Evolutionary conservation across 73 alveolate genomes (phyloP).

Genomic region (Halteria grandinella): DNA sequence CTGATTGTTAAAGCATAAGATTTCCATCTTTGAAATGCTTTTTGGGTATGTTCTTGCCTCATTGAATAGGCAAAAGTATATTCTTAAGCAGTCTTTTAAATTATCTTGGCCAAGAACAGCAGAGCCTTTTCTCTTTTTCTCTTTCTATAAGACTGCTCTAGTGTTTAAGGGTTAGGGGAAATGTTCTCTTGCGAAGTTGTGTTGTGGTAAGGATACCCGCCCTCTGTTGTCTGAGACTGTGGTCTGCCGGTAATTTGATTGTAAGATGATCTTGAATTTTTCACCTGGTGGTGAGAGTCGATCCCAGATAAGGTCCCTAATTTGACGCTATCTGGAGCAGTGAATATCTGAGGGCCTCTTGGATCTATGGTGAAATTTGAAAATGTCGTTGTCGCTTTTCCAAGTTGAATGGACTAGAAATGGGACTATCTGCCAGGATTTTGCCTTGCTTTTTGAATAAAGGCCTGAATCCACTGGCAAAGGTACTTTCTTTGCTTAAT

Average conservation of each 20-base stretch:
- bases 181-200: neutral
- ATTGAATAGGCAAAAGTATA: neutral
- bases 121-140: constrained; percentile 40
- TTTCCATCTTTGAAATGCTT: constrained; percentile 29
- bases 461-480: constrained; percentile 36
- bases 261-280: neutral
- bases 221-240: neutral
- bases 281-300: neutral
- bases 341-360: too few relatives aligned
- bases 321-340: too few relatives aligned
- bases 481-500: neutral
- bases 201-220: neutral
- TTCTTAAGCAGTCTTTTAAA: neutral
- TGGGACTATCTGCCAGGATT: neutral
- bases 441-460: constrained; percentile 6
- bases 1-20: neutral
- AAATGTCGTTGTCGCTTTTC: constrained; percentile 4
- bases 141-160: constrained; percentile 11
- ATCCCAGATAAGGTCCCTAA: too few relatives aligned
- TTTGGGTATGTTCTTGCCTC: neutral
- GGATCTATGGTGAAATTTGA: constrained; percentile 1
- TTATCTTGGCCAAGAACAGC: neutral
- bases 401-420: neutral
- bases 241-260: neutral
- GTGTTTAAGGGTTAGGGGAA: neutral